These are phyloP conservation scores for Haematococcus sp. DNA, from an alignment of 139 green algal species.

Conservation along the genomic window DNA sequence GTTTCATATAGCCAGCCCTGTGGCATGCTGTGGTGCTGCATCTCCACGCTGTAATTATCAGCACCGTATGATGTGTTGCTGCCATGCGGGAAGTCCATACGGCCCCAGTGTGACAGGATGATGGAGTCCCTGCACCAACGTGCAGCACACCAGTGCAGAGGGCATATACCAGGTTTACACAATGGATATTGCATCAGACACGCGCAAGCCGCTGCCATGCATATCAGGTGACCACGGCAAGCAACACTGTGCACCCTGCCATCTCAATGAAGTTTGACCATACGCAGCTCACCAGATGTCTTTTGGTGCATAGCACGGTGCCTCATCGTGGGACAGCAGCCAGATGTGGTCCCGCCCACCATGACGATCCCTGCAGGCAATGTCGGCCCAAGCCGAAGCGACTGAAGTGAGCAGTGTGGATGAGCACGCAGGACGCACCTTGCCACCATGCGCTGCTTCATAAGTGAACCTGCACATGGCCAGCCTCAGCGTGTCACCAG, in stretches of 20 bases:
- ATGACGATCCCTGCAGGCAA: not conserved
- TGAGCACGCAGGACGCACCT: no score
- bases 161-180: no score
- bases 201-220: no score
- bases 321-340: slow-evolving; percentile 47
- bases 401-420: no score
- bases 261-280: no score
- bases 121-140: slow-evolving; percentile 9
- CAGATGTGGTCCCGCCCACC: slow-evolving; percentile 57
- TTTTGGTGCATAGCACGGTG: slow-evolving; percentile 28
- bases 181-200: no score
- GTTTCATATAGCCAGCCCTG: slow-evolving; percentile 22
- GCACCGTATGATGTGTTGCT: slow-evolving; percentile 11
- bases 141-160: no score
- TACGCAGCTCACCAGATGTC: slow-evolving; percentile 6
- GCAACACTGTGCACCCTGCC: no score
- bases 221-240: no score
- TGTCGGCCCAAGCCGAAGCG: no score
- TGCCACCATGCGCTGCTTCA: no score
- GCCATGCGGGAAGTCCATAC: slow-evolving; percentile 37
- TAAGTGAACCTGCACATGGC: no score
- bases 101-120: slow-evolving; percentile 50
- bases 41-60: slow-evolving; percentile 18
- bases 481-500: not conserved
- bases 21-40: slow-evolving; percentile 1